phyloP scores from a whole-genome alignment of 2,329 filamentous ascomycete genomes.

The Pestalotiopsis sp. region DNA sequence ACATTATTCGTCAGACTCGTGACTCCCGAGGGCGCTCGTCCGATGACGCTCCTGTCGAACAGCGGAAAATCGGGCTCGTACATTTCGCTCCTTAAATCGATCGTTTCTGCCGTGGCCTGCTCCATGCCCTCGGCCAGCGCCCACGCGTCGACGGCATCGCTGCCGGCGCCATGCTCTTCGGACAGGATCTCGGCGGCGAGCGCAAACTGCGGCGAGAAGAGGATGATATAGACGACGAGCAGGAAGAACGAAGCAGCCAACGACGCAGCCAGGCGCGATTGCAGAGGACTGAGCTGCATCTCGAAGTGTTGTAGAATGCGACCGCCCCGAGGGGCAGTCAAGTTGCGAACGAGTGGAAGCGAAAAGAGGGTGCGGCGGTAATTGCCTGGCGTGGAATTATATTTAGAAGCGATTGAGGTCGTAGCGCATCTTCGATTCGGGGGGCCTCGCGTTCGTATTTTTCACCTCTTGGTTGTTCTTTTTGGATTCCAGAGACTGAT shows the following conservation, averaged over 20 bases:
- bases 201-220: slow-evolving; percentile 61
- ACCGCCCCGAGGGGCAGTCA: slow-evolving; percentile 42
- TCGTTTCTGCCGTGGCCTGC: slow-evolving; percentile 7
- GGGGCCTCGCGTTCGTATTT: neutral
- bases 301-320: slow-evolving; percentile 25
- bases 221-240: slow-evolving; percentile 60
- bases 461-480: neutral
- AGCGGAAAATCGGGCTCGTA: slow-evolving; percentile 65
- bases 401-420: neutral
- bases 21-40: slow-evolving; percentile 56
- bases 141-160: slow-evolving; percentile 16
- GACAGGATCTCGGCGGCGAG: slow-evolving; percentile 56
- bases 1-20: slow-evolving; percentile 66
- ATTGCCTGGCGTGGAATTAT: neutral
- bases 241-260: slow-evolving; percentile 62
- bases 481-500: neutral
- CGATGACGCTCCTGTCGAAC: slow-evolving; percentile 65
- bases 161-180: slow-evolving; percentile 16
- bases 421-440: neutral
- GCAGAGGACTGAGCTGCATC: slow-evolving; percentile 68
- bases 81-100: slow-evolving; percentile 24
- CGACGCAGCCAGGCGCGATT: slow-evolving; percentile 72
- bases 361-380: neutral
- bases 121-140: slow-evolving; percentile 23
- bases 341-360: neutral